These are phyloP conservation scores for Cladosporium sp. DNA, from an alignment of 2,329 filamentous ascomycete genomes.

Conservation along the genomic window DNA sequence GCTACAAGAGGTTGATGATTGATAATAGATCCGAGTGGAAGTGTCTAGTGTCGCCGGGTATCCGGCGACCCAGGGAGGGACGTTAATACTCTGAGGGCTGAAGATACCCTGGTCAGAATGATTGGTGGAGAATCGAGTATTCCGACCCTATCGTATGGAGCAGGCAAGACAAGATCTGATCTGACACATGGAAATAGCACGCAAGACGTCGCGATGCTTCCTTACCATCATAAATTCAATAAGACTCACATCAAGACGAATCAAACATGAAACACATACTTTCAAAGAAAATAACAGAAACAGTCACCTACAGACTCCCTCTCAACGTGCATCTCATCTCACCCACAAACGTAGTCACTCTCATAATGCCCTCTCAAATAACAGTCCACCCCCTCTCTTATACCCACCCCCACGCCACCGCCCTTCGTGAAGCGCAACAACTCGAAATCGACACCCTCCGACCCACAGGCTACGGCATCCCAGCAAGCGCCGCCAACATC, in stretches of 20 bases:
- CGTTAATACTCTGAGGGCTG: background rate
- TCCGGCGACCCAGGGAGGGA: background rate
- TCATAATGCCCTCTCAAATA: background rate
- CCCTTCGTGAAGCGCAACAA: constrained; percentile 2
- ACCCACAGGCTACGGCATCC: background rate
- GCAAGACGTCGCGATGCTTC: background rate
- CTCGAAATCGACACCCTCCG: background rate
- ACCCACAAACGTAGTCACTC: no score
- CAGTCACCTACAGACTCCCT: no score
- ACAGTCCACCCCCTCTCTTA: background rate
- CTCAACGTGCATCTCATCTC: no score
- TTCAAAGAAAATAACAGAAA: no score
- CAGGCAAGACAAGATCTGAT: background rate
- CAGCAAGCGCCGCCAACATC: background rate
- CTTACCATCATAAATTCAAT: no score
- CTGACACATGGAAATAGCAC: background rate
- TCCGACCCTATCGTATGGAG: background rate
- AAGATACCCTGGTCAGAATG: background rate
- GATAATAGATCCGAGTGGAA: background rate
- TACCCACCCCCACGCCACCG: background rate
- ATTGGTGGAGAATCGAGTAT: background rate
- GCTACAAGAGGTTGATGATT: background rate
- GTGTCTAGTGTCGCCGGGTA: background rate
- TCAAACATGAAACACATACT: no score
- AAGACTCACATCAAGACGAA: no score